These are phyloP conservation scores for Hyaloperonospora arabidopsidis DNA, from an alignment of 352 stramenopile genomes.

Conservation along the genomic window DNA sequence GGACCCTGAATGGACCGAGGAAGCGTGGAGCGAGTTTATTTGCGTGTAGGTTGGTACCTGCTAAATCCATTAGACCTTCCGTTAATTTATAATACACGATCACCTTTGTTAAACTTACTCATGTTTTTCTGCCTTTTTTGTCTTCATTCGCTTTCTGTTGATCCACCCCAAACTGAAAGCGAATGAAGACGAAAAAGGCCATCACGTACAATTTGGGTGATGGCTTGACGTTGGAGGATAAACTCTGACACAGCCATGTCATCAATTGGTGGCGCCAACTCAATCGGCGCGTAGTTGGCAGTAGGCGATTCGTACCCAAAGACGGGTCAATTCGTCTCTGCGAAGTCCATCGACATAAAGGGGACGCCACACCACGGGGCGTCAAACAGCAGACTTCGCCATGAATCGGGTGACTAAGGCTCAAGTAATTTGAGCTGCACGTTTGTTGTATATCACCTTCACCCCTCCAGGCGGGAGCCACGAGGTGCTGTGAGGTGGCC, in stretches of 20 bases:
- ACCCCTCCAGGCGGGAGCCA: background rate
- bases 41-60: background rate
- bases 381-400: background rate
- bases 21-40: background rate
- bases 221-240: background rate
- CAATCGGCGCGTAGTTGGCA: background rate
- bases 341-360: background rate
- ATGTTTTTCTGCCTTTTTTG: constrained; percentile 2
- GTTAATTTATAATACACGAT: background rate
- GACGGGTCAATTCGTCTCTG: background rate
- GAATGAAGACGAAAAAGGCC: no score
- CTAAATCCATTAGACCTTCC: background rate
- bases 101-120: background rate
- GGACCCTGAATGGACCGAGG: constrained; percentile 1
- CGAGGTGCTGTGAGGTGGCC: background rate
- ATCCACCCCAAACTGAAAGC: background rate
- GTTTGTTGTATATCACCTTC: background rate
- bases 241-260: background rate
- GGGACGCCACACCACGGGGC: background rate
- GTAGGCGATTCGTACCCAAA: background rate
- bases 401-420: background rate
- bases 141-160: background rate
- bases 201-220: background rate
- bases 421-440: background rate
- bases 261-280: background rate